Evolutionary conservation across 1,139 yeast genomes (phyloP).

Genomic region (Yamadazyma trypodendri): DNA sequence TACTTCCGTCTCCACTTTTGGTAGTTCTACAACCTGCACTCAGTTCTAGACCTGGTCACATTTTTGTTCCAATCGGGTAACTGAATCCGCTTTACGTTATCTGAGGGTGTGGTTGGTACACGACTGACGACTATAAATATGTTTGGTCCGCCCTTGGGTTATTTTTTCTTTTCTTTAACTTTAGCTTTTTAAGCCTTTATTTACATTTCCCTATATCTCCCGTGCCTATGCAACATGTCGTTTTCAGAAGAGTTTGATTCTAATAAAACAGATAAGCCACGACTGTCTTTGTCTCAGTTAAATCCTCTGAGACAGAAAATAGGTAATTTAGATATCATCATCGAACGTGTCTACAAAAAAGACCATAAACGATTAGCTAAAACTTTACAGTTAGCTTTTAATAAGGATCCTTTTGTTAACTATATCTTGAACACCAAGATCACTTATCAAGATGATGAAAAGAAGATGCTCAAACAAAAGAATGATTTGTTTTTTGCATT

Average conservation of each 20-base stretch:
- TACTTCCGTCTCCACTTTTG: too few relatives aligned
- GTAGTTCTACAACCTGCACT: too few relatives aligned
- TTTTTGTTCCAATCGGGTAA: background rate
- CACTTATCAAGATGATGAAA: constrained; percentile 17
- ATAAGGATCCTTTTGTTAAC: constrained; percentile 42
- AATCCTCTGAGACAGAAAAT: constrained; percentile 18
- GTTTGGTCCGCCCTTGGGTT: background rate
- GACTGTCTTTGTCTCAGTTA: constrained; percentile 45
- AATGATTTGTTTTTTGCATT: constrained; percentile 35
- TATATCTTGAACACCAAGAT: constrained; percentile 37
- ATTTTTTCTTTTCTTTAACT: background rate
- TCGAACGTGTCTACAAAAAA: constrained; percentile 29
- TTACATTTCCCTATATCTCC: background rate
- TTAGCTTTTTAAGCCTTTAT: background rate
- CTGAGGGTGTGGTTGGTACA: background rate
- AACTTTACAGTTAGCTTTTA: constrained; percentile 39
- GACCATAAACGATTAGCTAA: constrained; percentile 41
- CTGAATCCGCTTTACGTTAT: background rate
- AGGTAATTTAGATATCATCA: constrained; percentile 26
- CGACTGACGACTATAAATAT: constrained; percentile 2
- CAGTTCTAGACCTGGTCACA: background rate
- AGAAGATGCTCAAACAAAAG: constrained; percentile 24
- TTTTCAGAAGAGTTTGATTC: constrained; percentile 40
- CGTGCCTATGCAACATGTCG: constrained; percentile 16
- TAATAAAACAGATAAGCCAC: constrained; percentile 38